phyloP scores from a whole-genome alignment of 768 basidiomycete species.

The Tephrocybe sp. region DNA sequence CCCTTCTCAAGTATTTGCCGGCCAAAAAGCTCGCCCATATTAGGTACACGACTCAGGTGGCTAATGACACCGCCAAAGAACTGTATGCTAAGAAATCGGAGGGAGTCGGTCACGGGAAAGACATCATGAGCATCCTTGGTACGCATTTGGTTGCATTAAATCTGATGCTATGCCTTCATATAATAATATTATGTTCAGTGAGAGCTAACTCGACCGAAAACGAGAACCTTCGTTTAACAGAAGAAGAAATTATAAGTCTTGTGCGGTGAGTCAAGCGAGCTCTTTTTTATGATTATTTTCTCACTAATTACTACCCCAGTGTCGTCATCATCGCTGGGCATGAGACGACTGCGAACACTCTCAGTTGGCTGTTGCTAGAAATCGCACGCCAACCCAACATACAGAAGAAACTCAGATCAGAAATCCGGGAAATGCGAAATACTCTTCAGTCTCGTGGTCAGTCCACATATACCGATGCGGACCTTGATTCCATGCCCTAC shows the following conservation, averaged over 20 bases:
- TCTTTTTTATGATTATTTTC: slow-evolving; percentile 10
- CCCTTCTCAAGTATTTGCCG: no score
- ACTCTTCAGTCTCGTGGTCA: slow-evolving; percentile 34
- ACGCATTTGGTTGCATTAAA: not conserved
- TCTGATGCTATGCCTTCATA: not conserved
- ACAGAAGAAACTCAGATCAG: slow-evolving; percentile 59
- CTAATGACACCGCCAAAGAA: slow-evolving; percentile 29
- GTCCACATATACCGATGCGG: slow-evolving; percentile 33
- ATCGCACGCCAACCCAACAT: slow-evolving; percentile 55
- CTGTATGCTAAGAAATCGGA: slow-evolving; percentile 32
- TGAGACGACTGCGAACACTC: slow-evolving; percentile 57
- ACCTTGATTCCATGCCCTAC: slow-evolving; percentile 51
- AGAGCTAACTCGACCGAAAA: slow-evolving; percentile 53
- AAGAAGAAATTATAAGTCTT: no score
- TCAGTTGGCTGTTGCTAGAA: slow-evolving; percentile 62
- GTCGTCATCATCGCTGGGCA: slow-evolving; percentile 51
- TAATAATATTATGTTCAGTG: slow-evolving; percentile 28
- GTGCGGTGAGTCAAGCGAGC: not conserved
- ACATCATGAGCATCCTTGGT: slow-evolving; percentile 46
- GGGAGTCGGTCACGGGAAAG: slow-evolving; percentile 32
- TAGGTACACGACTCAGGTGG: slow-evolving; percentile 28
- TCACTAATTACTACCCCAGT: slow-evolving; percentile 38
- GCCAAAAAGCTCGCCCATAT: slow-evolving; percentile 26
- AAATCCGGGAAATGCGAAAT: slow-evolving; percentile 43
- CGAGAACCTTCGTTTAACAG: slow-evolving; percentile 31